Evolutionary conservation across 805 yeast genomes (phyloP).

Genomic region (Metschnikowia dekortorum): DNA sequence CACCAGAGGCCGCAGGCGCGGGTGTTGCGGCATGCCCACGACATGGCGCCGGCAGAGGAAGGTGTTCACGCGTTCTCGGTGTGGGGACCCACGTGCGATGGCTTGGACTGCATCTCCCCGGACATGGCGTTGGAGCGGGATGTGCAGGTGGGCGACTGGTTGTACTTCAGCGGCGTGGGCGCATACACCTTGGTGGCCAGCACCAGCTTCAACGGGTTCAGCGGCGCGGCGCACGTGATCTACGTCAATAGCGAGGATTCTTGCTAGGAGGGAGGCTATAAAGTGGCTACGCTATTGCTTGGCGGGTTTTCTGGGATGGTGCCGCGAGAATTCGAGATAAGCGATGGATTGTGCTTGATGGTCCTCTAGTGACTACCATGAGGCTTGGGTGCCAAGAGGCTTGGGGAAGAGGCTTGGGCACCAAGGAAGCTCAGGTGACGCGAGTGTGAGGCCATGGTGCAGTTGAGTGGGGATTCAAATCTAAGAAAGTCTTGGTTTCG

Average conservation of each 20-base stretch:
- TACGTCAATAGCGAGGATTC: conserved; percentile 43
- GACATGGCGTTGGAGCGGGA: conserved; percentile 51
- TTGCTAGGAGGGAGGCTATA: too few species aligned
- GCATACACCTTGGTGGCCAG: conserved; percentile 93
- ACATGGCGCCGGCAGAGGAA: conserved; percentile 17
- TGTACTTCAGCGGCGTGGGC: conserved; percentile 77
- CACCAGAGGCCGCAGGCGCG: conserved; percentile 77
- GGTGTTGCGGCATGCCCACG: conserved; percentile 41
- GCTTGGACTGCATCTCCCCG: conserved; percentile 75
- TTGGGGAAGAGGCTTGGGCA: too few species aligned
- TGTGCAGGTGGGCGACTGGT: conserved; percentile 86
- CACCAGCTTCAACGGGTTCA: conserved; percentile 90
- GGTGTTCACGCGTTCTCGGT: conserved; percentile 51
- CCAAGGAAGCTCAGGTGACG: too few species aligned
- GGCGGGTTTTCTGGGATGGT: not conserved
- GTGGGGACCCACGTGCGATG: conserved; percentile 99
- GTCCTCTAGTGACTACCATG: too few species aligned
- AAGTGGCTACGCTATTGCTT: not conserved
- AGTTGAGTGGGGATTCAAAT: too few species aligned
- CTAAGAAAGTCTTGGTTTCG: too few species aligned
- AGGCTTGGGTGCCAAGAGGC: too few species aligned
- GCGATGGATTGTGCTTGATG: too few species aligned
- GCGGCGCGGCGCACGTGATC: conserved; percentile 51
- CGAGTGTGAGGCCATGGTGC: too few species aligned
- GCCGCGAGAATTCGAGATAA: too few species aligned